A percentile compares a stretch with the other conserved stretches of the same genome.
phyloP scores from a whole-genome alignment of 1,284 basidiomycete species.

The Ustilago nuda region DNA sequence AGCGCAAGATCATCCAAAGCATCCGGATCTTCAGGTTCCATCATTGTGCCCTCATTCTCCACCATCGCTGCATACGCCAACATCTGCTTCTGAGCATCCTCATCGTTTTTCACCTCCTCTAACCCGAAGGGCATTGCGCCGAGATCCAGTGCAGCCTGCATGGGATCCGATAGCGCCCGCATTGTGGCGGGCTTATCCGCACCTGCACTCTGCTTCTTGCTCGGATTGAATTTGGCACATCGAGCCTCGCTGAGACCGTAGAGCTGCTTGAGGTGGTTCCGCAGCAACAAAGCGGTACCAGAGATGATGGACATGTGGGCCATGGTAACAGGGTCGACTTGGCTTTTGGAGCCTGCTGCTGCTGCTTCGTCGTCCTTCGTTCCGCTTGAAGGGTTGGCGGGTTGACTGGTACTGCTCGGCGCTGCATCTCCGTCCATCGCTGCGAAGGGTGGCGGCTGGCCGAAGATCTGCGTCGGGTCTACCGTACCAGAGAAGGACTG shows the following conservation, averaged over 20 bases:
- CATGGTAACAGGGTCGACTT: slow-evolving; percentile 26
- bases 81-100: slow-evolving; percentile 53
- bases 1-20: slow-evolving; percentile 41
- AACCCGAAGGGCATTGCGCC: slow-evolving; percentile 36
- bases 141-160: slow-evolving; percentile 47
- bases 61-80: slow-evolving; percentile 49
- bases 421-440: background rate
- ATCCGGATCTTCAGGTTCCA: slow-evolving; percentile 55
- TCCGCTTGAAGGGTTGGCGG: slow-evolving; percentile 3
- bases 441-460: slow-evolving; percentile 1
- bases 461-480: slow-evolving; percentile 28
- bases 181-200: slow-evolving; percentile 51
- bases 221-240: slow-evolving; percentile 59
- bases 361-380: slow-evolving; percentile 16
- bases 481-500: slow-evolving; percentile 23
- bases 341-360: slow-evolving; percentile 8
- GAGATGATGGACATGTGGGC: slow-evolving; percentile 55
- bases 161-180: slow-evolving; percentile 45
- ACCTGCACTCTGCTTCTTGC: slow-evolving; percentile 53
- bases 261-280: slow-evolving; percentile 61
- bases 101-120: slow-evolving; percentile 27
- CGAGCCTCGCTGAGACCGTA: slow-evolving; percentile 59
- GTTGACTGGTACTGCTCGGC: slow-evolving; percentile 6
- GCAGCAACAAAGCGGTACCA: slow-evolving; percentile 51
- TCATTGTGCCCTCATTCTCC: slow-evolving; percentile 54